Percentiles rank a stretch among this genome's conserved stretches.
Conservation (phyloP, 257 asterid species). For the Agastache rugosa region DNA sequence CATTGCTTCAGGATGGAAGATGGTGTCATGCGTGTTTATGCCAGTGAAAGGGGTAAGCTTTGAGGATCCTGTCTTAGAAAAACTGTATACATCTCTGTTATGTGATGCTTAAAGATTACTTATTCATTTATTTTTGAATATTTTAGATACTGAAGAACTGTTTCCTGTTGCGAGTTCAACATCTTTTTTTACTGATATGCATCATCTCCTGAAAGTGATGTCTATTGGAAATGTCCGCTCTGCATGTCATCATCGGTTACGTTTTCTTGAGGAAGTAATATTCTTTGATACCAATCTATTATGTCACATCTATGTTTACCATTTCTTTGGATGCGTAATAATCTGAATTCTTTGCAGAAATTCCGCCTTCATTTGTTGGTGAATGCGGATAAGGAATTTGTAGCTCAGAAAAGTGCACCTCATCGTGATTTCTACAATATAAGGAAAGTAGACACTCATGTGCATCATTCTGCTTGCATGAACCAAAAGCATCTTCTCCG, state of each 20-base stretch:
- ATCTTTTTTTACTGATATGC: slow-evolving; percentile 89
- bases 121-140: slow-evolving; percentile 6
- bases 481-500: slow-evolving; percentile 94
- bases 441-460: slow-evolving; percentile 92
- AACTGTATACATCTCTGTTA: slow-evolving; percentile 11
- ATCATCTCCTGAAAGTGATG: slow-evolving; percentile 78
- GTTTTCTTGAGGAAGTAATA: slow-evolving; percentile 87
- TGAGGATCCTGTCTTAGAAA: slow-evolving; percentile 26
- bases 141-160: slow-evolving; percentile 72
- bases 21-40: slow-evolving; percentile 87
- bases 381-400: slow-evolving; percentile 84
- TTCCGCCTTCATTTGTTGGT: slow-evolving; percentile 86
- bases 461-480: slow-evolving; percentile 98
- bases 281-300: slow-evolving; percentile 33
- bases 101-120: slow-evolving; percentile 15
- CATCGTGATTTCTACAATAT: slow-evolving; percentile 95
- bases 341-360: slow-evolving; percentile 56
- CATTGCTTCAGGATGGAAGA: slow-evolving; percentile 88
- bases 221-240: slow-evolving; percentile 85
- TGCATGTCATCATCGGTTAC: slow-evolving; percentile 77
- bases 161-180: slow-evolving; percentile 87
- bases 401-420: slow-evolving; percentile 94
- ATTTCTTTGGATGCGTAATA: slow-evolving; percentile 24
- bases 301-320: slow-evolving; percentile 27
- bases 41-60: slow-evolving; percentile 68